Percentiles rank a stretch among this genome's conserved stretches.
These are phyloP conservation scores for Saitozyma podzolica DNA, from an alignment of 768 basidiomycete genomes.

Conservation along the genomic window DNA sequence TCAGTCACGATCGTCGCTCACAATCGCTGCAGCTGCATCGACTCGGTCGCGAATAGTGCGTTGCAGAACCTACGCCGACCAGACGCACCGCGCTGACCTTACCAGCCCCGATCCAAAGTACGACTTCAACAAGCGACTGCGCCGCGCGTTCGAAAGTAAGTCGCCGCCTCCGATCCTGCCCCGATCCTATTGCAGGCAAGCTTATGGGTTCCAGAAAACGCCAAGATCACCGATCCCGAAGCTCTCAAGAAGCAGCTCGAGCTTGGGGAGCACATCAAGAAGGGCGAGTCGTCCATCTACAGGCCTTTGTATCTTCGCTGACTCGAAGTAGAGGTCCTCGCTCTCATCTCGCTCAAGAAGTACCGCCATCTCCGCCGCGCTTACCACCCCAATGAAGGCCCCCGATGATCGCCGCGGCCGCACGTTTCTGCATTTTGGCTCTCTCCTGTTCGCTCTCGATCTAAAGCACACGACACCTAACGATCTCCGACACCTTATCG, in stretches of 20 bases:
- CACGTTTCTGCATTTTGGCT: background rate
- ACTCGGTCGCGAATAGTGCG: constrained; percentile 48
- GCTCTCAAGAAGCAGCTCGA: constrained; percentile 46
- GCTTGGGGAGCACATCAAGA: constrained; percentile 52
- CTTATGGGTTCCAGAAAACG: constrained; percentile 37
- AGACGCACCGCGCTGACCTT: background rate
- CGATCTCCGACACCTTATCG: background rate
- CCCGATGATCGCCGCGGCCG: constrained; percentile 14
- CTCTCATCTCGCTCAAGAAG: constrained; percentile 51
- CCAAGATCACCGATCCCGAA: constrained; percentile 44
- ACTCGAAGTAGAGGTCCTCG: constrained; percentile 45
- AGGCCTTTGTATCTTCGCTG: constrained; percentile 4
- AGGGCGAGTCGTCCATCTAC: constrained; percentile 32
- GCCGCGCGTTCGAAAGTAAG: constrained; percentile 51
- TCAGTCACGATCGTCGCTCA: background rate
- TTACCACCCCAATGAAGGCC: constrained; percentile 44
- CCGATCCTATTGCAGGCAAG: background rate
- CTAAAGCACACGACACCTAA: background rate
- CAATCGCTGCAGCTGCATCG: constrained; percentile 35
- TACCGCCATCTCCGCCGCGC: constrained; percentile 46
- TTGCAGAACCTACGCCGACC: background rate
- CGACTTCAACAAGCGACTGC: constrained; percentile 48
- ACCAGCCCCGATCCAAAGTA: constrained; percentile 50
- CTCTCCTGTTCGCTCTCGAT: background rate
- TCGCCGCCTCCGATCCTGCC: background rate